Conservation (phyloP, 768 basidiomycete species). For the Boletus reticulatus region DNA sequence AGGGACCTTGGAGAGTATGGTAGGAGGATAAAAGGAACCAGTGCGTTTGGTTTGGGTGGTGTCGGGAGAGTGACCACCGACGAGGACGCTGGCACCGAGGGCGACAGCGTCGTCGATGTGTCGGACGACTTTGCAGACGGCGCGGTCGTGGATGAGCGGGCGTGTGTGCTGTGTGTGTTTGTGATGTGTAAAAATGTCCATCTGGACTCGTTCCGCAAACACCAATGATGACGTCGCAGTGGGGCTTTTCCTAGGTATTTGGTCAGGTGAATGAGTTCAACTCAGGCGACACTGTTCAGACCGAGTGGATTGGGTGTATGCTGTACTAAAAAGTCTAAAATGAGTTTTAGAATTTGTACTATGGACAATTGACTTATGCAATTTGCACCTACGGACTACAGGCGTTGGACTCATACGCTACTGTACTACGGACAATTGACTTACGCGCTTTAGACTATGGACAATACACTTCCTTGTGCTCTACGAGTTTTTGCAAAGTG, state of each 20-base stretch:
- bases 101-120: constrained; percentile 89
- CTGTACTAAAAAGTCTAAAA: no score
- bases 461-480: no score
- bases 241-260: constrained; percentile 86
- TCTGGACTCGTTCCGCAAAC: constrained; percentile 81
- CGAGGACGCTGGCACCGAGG: constrained; percentile 82
- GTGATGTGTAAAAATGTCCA: background rate
- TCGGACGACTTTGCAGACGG: constrained; percentile 77
- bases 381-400: no score
- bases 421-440: no score
- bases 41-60: constrained; percentile 23
- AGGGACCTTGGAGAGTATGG: constrained; percentile 85
- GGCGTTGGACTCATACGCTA: no score
- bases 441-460: no score
- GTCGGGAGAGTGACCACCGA: constrained; percentile 77
- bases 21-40: constrained; percentile 79
- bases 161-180: constrained; percentile 67
- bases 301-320: no score
- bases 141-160: constrained; percentile 86
- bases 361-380: no score
- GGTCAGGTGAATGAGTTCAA: no score
- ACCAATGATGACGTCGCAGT: constrained; percentile 82
- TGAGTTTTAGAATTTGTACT: no score
- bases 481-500: no score
- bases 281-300: no score